Base-by-base conservation (phyloP, 306 rosid genomes). In the Trifolium pratense region DNA sequence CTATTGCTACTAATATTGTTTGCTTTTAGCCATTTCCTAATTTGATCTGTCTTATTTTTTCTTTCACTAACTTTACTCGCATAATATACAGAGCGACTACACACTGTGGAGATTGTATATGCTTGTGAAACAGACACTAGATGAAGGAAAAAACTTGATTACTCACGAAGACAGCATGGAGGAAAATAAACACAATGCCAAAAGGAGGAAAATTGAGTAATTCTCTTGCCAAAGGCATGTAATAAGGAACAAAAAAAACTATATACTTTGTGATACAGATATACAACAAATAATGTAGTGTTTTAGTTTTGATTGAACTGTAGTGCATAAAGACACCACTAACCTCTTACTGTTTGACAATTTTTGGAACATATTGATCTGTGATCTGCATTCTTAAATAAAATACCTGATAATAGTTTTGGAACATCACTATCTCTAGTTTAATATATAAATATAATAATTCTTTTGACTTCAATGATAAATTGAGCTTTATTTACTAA, bases 61-160 rank as follows among this genome's bases (percentile, higher is more conserved):
- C 13, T 32, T 71, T 79, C 25, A 66, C 31, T 45, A 58, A 68
- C 37, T 49, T 72, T 46, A 59, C 42, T 12, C 8, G 1, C 68
- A 48, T 8, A 61, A 20, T 26, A 6, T 73, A 60, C 90, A 92
- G 97, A 89, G 82, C 10, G 89, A 89, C 64, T 83, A 79, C 84
- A 84, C 88, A 20, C 48, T 85, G 20, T 88, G 96, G 93, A 88
- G 85, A 82, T 72, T 88, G 25, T 82, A 83, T 25, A 66, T 73
- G 56, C 88, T 88, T 63, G 89, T 84, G 25, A 89, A 86, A 75
- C 83, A 81, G 46, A 84, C 90, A 20, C 77, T 87, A 34, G 73
- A 77, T 66, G 81, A 46, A 29, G 81, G 21, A 52, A 31, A 14
- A 14, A 64, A 25, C 21, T 66, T 72, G 55, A 51, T 61, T 66